Base-by-base conservation (phyloP, 768 basidiomycete genomes). In the Tulasnella calospora region DNA sequence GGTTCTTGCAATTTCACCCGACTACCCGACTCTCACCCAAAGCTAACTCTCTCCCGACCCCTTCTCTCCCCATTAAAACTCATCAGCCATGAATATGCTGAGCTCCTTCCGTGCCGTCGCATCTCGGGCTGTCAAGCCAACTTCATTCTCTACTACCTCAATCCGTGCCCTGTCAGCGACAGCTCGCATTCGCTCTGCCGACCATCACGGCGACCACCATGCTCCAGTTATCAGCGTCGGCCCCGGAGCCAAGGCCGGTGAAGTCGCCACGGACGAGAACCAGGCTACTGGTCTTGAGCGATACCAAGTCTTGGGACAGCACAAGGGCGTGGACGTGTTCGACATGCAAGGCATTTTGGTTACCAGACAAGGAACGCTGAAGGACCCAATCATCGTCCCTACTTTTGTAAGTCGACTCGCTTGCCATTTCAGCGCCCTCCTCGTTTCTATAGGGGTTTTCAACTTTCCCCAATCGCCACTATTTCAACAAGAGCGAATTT, bases 211-310 rank as follows among this genome's bases (percentile, higher is more conserved):
- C n/a, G 78, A 79, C 57, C 79, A 79, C 79, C 79, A 80, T 72
- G 71, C 79, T 23, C 80, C 90, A 79, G 92, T 93, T 72, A 86
- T 88, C 77, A 85, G 95, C 80, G 92, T 87, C 81, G 94, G 94
- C 80, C 82, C 88, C 73, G 94, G 94, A 83, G 89, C 88, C 82
- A 90, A 89, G 40, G 92, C 93, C 74, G 88, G 90, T 81, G 79
- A 82, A 80, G 89, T 95, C 80, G 91, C 95, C 75, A 93, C 92
- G 79, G 94, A 95, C 85, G 87, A 91, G 80, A 89, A 93, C 80
- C 97, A 99, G 86, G 90, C 96, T 21, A 99, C 97, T 81, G 97
- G 97, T 90, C 88, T 98, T 77, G 96, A 98, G 85, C 94, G 97
- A 85, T 90, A 98, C 83, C 94, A 99, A 86, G 87, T 98, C 72